phyloP scores from a whole-genome alignment of 495 filamentous ascomycete genomes.

The Lindgomyces ingoldianus region DNA sequence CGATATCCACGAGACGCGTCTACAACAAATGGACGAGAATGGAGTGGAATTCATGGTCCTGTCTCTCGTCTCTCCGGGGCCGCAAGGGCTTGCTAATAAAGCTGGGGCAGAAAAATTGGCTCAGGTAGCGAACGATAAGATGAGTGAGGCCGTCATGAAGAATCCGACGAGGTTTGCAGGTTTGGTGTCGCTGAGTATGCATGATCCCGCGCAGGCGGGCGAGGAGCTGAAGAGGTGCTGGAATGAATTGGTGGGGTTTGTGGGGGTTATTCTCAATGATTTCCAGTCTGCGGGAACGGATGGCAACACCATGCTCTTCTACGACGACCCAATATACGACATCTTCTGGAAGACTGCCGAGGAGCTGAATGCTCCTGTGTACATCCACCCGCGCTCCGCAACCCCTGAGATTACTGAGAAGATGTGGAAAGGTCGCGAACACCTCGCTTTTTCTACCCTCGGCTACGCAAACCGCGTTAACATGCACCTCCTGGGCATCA shows the following conservation, averaged over 20 bases:
- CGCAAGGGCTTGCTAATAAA: constrained; percentile 56
- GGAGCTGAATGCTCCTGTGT: constrained; percentile 64
- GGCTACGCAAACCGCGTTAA: constrained; percentile 55
- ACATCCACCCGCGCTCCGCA: constrained; percentile 60
- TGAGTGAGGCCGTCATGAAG: constrained; percentile 53
- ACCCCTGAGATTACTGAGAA: constrained; percentile 51
- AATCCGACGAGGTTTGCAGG: constrained; percentile 58
- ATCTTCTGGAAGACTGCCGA: constrained; percentile 59
- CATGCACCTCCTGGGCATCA: constrained; percentile 55
- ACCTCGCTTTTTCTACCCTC: constrained; percentile 51
- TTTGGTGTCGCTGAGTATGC: constrained; percentile 60
- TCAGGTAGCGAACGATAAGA: constrained; percentile 59
- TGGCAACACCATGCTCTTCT: constrained; percentile 61
- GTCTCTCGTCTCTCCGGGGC: constrained; percentile 57
- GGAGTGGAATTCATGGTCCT: constrained; percentile 64
- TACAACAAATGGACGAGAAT: constrained; percentile 40
- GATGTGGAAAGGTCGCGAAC: constrained; percentile 53
- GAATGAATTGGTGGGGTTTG: constrained; percentile 55
- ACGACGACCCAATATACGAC: constrained; percentile 58
- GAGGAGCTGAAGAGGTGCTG: constrained; percentile 59
- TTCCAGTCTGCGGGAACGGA: constrained; percentile 53
- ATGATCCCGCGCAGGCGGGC: constrained; percentile 56
- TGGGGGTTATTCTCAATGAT: constrained; percentile 63
- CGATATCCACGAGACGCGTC: constrained; percentile 20
- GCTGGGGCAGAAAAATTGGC: constrained; percentile 47